Evolutionary conservation across 495 filamentous ascomycete genomes (phyloP).

Genomic region (Annulohypoxylon moriforme): DNA sequence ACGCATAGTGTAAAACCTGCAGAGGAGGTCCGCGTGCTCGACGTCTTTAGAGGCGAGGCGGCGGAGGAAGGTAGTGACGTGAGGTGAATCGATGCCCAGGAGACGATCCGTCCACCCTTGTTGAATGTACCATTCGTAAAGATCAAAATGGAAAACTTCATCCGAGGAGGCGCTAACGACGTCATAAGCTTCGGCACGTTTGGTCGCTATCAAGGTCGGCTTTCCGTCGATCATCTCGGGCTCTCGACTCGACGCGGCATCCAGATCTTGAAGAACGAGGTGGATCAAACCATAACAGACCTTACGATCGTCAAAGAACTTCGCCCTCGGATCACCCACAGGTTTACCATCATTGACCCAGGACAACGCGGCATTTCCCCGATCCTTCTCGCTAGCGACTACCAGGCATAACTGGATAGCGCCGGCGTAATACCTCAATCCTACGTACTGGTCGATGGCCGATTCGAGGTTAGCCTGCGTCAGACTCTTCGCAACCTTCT

Average conservation of each 20-base stretch:
- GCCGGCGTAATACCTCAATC: slow-evolving; percentile 89
- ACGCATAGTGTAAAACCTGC: slow-evolving; percentile 85
- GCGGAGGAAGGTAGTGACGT: slow-evolving; percentile 87
- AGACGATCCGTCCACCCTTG: slow-evolving; percentile 86
- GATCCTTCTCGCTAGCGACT: slow-evolving; percentile 83
- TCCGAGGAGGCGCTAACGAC: slow-evolving; percentile 87
- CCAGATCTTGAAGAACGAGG: slow-evolving; percentile 78
- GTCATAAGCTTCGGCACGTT: slow-evolving; percentile 85
- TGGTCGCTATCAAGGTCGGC: slow-evolving; percentile 75
- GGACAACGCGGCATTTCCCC: slow-evolving; percentile 80
- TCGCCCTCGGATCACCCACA: slow-evolving; percentile 72
- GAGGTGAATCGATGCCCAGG: slow-evolving; percentile 81
- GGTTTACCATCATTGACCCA: slow-evolving; percentile 71
- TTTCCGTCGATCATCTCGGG: slow-evolving; percentile 82
- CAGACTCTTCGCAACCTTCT: slow-evolving; percentile 83
- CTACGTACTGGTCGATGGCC: slow-evolving; percentile 80
- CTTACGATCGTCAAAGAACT: slow-evolving; percentile 75
- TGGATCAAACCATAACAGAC: slow-evolving; percentile 87
- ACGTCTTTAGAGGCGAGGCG: slow-evolving; percentile 74
- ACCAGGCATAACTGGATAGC: slow-evolving; percentile 89
- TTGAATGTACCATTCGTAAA: slow-evolving; percentile 96
- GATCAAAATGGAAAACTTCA: slow-evolving; percentile 90
- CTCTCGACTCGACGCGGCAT: slow-evolving; percentile 70
- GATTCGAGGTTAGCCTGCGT: slow-evolving; percentile 81
- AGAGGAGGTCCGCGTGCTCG: slow-evolving; percentile 88